These are phyloP conservation scores for Geotrichum fermentans DNA, from an alignment of 1,139 yeast genomes.

Conservation along the genomic window DNA sequence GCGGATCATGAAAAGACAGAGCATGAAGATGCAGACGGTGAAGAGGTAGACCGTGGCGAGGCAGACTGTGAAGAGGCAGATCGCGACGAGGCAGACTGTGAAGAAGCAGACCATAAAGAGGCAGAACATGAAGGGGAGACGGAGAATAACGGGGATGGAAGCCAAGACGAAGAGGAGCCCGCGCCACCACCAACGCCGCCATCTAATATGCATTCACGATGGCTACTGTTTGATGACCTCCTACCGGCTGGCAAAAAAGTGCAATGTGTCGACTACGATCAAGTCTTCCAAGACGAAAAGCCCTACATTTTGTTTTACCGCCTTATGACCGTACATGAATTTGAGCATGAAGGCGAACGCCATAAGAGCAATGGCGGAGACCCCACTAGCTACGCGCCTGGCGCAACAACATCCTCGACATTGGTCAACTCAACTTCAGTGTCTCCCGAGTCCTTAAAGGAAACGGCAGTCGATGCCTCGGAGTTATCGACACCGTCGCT, in stretches of 20 bases:
- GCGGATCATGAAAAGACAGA: too few relatives aligned
- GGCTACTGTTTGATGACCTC: constrained; percentile 70
- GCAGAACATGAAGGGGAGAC: too few relatives aligned
- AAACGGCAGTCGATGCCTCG: neutral
- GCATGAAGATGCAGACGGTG: too few relatives aligned
- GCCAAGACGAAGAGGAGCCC: neutral
- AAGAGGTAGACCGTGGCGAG: too few relatives aligned
- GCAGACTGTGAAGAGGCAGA: too few relatives aligned
- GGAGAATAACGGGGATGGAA: neutral
- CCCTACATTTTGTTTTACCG: constrained; percentile 72
- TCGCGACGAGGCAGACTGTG: too few relatives aligned
- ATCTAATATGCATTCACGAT: constrained; percentile 35
- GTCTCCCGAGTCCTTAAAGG: too few relatives aligned
- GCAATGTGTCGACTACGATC: constrained; percentile 50
- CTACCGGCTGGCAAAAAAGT: constrained; percentile 44
- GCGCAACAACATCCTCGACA: too few relatives aligned
- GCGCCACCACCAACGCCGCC: neutral
- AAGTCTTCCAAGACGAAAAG: constrained; percentile 58
- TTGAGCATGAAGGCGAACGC: constrained; percentile 13
- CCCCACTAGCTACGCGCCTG: neutral
- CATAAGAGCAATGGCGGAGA: neutral
- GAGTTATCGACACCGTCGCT: neutral
- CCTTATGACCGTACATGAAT: constrained; percentile 40
- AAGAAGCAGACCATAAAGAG: too few relatives aligned
- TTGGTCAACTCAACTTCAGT: too few relatives aligned